Percentiles rank a stretch among this genome's conserved stretches.
Conservation (phyloP, 2,329 filamentous ascomycete species). For the Dothistroma pini region DNA sequence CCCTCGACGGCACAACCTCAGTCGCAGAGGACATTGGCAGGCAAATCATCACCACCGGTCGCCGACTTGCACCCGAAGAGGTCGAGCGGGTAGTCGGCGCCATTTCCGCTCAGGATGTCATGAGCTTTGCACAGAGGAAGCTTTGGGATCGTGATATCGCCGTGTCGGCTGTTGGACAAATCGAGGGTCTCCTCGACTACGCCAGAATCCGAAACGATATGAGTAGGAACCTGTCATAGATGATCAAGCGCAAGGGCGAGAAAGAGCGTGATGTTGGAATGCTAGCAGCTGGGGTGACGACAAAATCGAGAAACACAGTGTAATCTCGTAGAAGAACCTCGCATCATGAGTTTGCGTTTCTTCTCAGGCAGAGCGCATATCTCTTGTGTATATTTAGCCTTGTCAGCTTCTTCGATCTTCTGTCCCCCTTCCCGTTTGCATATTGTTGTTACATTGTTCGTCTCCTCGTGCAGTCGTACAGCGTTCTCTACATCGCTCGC, state of each 20-base stretch:
- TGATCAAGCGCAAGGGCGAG: slow-evolving; percentile 4
- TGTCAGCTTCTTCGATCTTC: slow-evolving; percentile 5
- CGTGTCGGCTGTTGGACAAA: slow-evolving; percentile 85
- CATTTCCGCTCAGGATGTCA: slow-evolving; percentile 94
- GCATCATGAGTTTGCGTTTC: slow-evolving; percentile 5
- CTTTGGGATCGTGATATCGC: slow-evolving; percentile 98
- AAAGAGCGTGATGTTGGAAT: slow-evolving; percentile 5
- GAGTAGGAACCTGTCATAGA: slow-evolving; percentile 65
- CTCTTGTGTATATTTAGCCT: slow-evolving; percentile 16
- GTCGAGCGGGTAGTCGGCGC: slow-evolving; percentile 86
- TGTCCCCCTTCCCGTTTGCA: neutral
- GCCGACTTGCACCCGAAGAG: slow-evolving; percentile 85
- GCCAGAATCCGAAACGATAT: slow-evolving; percentile 76
- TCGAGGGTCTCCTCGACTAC: slow-evolving; percentile 81
- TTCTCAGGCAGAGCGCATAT: slow-evolving; percentile 4
- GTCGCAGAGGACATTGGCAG: slow-evolving; percentile 98
- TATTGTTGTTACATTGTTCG: neutral
- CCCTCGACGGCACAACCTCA: slow-evolving; percentile 94
- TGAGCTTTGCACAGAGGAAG: slow-evolving; percentile 92
- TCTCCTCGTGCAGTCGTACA: neutral
- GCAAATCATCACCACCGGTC: slow-evolving; percentile 96
- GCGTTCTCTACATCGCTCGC: neutral
- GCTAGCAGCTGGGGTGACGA: neutral
- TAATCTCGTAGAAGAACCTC: slow-evolving; percentile 23
- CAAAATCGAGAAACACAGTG: slow-evolving; percentile 20